Base-by-base conservation (phyloP, 73 alveolate genomes). In the Symbiodinium pilosum region DNA sequence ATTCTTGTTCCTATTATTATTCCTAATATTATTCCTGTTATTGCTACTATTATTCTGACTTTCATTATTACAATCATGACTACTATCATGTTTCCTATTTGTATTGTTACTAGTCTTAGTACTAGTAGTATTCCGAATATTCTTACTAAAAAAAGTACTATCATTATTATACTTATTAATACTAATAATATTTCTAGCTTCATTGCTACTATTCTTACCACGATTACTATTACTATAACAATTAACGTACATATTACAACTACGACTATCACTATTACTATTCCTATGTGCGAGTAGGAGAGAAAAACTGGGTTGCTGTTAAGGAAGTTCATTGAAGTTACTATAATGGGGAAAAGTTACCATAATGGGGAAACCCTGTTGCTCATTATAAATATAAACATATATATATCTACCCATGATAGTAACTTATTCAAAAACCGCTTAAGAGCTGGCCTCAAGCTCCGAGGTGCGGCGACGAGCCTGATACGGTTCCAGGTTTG, bases 401-500 rank as follows among this genome's bases (percentile, higher is more conserved):
- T 52, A 20, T 52, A 28, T 28, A 52, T 52, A n/a, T n/a, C n/a
- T n/a, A n/a, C n/a, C n/a, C n/a, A n/a, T n/a, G n/a, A n/a, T n/a
- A n/a, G n/a, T n/a, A n/a, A n/a, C n/a, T n/a, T n/a, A n/a, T n/a
- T n/a, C n/a, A n/a, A n/a, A n/a, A n/a, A n/a, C n/a, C n/a, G n/a
- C n/a, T n/a, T n/a, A n/a, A n/a, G n/a, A 52, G 69, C 69, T 12
- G 77, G 28, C 77, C 77, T 59, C 95, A 71, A 88, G 95, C 51
- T 88, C 95, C 1, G 87, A n/a, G 43, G 95, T 88, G 87, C 95
- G 95, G 4, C 95, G 95, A 16, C 86, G 86, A 18, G 95, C 95
- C 95, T 88, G 30, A 26, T 32, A 21, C n/a, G n/a, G n/a, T n/a
- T n/a, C n/a, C n/a, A n/a, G n/a, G n/a, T n/a, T n/a, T n/a, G n/a